Evolutionary conservation across 352 stramenopile species (phyloP), one percentile per base, ranked within the genome.

Genomic region (Pythium brassicae): DNA sequence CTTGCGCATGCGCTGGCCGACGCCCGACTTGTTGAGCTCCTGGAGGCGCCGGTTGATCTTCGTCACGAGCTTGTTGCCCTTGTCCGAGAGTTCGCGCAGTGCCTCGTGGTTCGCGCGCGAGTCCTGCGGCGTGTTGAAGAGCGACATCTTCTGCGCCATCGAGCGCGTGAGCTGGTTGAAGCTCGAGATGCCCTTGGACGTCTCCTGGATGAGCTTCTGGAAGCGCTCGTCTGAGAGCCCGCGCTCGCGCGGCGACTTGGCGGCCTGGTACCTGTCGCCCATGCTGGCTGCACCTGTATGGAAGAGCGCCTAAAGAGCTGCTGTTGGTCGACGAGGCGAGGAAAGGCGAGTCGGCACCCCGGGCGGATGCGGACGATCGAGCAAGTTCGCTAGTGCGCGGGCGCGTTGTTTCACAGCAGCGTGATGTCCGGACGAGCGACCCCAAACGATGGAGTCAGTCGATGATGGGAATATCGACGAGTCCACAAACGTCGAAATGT

Each of bases 91-190:
- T 55, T 92, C 84, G 35, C 79, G 88, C 47, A 94, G 77, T 66
- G 87, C 69, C 57, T 79, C 45, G 67, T 94, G 84, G 63, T 94
- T 94, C 45, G 78, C 71, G 48, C 84, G 78, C 59, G 82, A 89
- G 69, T 94, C 84, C 66, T 92, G 80, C 51, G 80, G 80, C 50
- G 84, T 92, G 44, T 78, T 76, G 61, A 92, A 92, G 15, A 94
- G 71, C 60, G 82, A 91, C 76, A 92, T 89, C 58, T 94, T 94
- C 47, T 92, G 78, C 55, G 84, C 82, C 57, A 94, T 92, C 55
- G 72, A 83, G 40, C 83, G 82, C 57, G 84, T 92, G 60, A 92
- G 69, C 65, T 90, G 81, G 65, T 91, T 92, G 62, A 94, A 92
- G 63, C 68, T 86, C 57, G 80, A 86, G 68, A 94, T 94, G 69